These are phyloP conservation scores for Lasiosphaeria miniovina DNA, from an alignment of 495 filamentous ascomycete species.

Conservation along the genomic window DNA sequence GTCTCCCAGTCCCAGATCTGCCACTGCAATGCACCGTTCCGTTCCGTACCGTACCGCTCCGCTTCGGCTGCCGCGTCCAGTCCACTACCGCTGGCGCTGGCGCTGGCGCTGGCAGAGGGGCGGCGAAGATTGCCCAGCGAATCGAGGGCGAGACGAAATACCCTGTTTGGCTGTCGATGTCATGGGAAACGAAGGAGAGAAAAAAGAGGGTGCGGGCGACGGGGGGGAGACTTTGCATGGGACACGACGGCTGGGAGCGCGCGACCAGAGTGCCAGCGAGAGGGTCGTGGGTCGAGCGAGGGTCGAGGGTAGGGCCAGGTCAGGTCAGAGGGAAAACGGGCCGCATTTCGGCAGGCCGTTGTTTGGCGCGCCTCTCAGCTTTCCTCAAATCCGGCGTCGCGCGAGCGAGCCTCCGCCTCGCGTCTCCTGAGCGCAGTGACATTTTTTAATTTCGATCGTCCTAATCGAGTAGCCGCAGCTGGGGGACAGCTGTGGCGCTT, in stretches of 20 bases:
- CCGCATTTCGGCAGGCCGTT: background rate
- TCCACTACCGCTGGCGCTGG: too few species aligned
- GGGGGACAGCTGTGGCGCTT: slow-evolving; percentile 10
- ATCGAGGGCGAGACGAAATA: too few species aligned
- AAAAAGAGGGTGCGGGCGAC: too few species aligned
- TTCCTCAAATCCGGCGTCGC: background rate
- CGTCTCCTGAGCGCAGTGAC: slow-evolving; percentile 8
- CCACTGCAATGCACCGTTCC: too few species aligned
- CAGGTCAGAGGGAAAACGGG: background rate
- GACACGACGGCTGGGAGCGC: background rate
- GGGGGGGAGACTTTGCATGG: too few species aligned
- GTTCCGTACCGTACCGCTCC: too few species aligned
- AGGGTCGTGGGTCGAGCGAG: background rate
- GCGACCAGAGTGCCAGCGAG: background rate
- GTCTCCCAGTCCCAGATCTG: too few species aligned
- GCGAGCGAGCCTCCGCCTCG: slow-evolving; percentile 7
- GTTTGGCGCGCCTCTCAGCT: slow-evolving; percentile 5
- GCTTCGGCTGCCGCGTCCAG: too few species aligned
- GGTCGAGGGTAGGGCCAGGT: background rate
- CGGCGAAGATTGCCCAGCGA: too few species aligned
- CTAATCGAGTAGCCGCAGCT: slow-evolving; percentile 24
- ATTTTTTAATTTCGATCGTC: slow-evolving; percentile 33
- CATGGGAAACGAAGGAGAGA: too few species aligned
- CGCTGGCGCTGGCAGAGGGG: background rate
- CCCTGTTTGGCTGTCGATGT: too few species aligned